These are phyloP conservation scores for Trametes elegans DNA, from an alignment of 768 basidiomycete species.

Conservation along the genomic window DNA sequence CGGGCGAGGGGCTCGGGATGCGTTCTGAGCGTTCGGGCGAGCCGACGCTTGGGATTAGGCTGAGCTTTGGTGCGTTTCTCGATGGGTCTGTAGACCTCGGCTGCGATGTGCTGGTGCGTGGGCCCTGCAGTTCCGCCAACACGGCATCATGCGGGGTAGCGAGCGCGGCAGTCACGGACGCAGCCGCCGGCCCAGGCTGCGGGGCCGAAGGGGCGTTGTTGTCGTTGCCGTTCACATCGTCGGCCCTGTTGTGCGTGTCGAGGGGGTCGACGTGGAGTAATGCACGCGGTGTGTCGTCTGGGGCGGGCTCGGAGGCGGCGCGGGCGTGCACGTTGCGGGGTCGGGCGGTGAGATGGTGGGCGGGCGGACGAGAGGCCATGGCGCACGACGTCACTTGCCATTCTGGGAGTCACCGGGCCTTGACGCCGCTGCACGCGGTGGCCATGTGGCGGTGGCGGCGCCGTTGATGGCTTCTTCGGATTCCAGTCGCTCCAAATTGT, in stretches of 20 bases:
- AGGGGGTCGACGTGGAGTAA: background rate
- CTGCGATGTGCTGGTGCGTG: background rate
- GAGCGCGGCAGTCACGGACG: conserved; percentile 29
- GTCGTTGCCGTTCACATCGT: no score
- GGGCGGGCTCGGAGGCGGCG: conserved; percentile 5
- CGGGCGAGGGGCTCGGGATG: conserved; percentile 16
- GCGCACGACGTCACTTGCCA: conserved; percentile 3
- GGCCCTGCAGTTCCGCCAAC: conserved; percentile 50
- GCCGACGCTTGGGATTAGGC: conserved; percentile 16
- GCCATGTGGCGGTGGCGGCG: conserved; percentile 16
- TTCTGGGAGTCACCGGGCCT: conserved; percentile 9
- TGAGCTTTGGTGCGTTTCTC: conserved; percentile 11
- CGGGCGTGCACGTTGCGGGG: background rate
- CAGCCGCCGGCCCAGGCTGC: background rate
- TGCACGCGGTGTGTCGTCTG: conserved; percentile 4
- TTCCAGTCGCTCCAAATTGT: conserved; percentile 2
- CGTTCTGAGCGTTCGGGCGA: conserved; percentile 19
- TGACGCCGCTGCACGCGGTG: conserved; percentile 14
- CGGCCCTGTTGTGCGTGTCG: no score
- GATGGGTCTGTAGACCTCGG: background rate
- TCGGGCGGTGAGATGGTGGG: conserved; percentile 4
- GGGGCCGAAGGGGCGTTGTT: background rate
- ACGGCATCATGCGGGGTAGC: conserved; percentile 64
- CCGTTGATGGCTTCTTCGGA: background rate
- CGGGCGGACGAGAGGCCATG: conserved; percentile 9